Percentiles rank a stretch among this genome's conserved stretches.
These are phyloP conservation scores for Acanthamoeba triangularis DNA, from an alignment of 208 protist species.

Conservation along the genomic window DNA sequence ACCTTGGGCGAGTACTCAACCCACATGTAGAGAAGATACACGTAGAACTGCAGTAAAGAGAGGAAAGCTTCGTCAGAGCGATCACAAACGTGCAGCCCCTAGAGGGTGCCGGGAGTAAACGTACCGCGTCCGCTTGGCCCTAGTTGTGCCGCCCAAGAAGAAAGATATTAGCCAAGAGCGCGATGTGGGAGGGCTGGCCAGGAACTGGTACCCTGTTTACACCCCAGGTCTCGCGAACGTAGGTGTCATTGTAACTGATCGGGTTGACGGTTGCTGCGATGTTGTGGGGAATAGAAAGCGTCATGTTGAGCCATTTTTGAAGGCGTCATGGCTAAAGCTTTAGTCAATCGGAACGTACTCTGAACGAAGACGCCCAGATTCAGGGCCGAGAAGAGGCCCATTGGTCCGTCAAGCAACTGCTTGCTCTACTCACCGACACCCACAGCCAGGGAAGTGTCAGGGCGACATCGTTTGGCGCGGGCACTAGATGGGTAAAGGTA, in stretches of 20 bases:
- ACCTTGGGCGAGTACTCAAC: neutral
- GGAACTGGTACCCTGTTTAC: neutral
- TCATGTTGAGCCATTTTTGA: neutral
- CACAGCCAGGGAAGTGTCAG: neutral
- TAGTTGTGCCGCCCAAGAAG: neutral
- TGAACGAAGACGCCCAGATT: neutral
- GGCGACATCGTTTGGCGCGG: neutral
- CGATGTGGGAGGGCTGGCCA: neutral
- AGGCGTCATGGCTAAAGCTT: neutral
- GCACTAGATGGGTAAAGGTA: neutral
- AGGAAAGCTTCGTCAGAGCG: neutral
- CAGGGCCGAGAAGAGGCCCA: constrained; percentile 15
- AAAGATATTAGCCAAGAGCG: neutral
- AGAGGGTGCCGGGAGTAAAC: neutral
- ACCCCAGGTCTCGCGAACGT: constrained; percentile 41
- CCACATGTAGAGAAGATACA: constrained; percentile 24
- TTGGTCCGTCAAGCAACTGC: neutral
- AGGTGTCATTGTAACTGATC: constrained; percentile 25
- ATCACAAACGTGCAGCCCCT: too few species aligned
- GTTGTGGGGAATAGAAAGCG: neutral
- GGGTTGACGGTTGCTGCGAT: constrained; percentile 10
- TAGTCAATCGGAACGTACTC: neutral
- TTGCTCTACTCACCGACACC: constrained; percentile 25
- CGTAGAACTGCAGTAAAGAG: constrained; percentile 35
- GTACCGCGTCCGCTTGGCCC: constrained; percentile 45